phyloP scores from a whole-genome alignment of 148 eudicot genomes.

The Selenicereus undatus region DNA sequence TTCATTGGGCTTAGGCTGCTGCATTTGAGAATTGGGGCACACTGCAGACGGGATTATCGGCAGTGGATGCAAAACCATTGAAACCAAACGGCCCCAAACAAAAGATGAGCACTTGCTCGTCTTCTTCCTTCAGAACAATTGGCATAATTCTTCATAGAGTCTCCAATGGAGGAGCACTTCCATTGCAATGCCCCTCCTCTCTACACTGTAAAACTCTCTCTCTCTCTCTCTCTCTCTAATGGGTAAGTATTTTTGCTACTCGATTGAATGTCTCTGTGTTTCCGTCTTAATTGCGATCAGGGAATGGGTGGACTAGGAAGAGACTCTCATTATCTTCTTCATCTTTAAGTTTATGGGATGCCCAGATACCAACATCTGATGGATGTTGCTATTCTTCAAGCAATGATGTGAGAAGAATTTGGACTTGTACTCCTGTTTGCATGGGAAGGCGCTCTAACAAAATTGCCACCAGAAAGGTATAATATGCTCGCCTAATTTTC shows the following conservation, averaged over 20 bases:
- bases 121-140: slow-evolving; percentile 39
- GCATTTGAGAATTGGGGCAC: too few species aligned
- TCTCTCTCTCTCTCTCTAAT: slow-evolving; percentile 1
- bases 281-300: slow-evolving; percentile 23
- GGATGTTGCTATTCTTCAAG: slow-evolving; percentile 15
- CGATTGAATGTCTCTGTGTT: neutral
- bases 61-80: too few species aligned
- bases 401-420: slow-evolving; percentile 42
- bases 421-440: slow-evolving; percentile 63
- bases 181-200: neutral
- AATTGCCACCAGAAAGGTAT: slow-evolving; percentile 90
- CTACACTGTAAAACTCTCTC: slow-evolving; percentile 23
- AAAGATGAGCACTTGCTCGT: slow-evolving; percentile 25
- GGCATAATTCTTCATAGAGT: slow-evolving; percentile 38
- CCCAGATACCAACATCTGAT: slow-evolving; percentile 13
- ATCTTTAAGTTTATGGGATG: slow-evolving; percentile 26
- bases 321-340: slow-evolving; percentile 37
- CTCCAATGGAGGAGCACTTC: slow-evolving; percentile 27
- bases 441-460: slow-evolving; percentile 94
- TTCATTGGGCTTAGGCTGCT: too few species aligned
- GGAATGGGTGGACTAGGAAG: slow-evolving; percentile 28
- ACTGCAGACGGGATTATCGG: too few species aligned
- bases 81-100: neutral
- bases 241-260: neutral
- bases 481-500: neutral